A percentile compares a stretch with the other conserved stretches of the same genome.
phyloP scores from a whole-genome alignment of 495 filamentous ascomycete genomes.

The Friedmanniomyces simplex region DNA sequence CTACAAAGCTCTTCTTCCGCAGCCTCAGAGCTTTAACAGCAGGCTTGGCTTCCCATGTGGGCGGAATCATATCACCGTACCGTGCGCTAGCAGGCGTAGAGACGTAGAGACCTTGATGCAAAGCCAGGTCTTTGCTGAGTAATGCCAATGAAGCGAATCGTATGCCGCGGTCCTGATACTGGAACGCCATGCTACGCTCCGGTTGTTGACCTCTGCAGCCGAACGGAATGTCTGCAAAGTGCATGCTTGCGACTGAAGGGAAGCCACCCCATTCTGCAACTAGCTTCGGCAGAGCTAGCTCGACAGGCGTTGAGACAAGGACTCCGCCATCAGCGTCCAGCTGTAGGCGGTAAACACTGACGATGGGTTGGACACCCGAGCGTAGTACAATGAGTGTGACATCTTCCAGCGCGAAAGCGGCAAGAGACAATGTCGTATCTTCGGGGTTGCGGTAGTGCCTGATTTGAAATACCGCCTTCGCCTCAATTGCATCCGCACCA shows the following conservation, averaged over 20 bases:
- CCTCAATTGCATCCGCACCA: constrained; percentile 17
- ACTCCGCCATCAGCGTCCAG: neutral
- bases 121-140: neutral
- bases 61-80: neutral
- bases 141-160: neutral
- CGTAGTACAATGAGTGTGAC: constrained; percentile 7
- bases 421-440: constrained; percentile 15
- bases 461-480: constrained; percentile 31
- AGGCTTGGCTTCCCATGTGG: constrained; percentile 9
- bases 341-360: neutral
- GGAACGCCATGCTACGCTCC: neutral
- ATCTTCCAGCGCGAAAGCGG: constrained; percentile 22
- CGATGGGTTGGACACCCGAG: neutral
- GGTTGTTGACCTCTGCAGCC: neutral
- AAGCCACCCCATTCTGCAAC: neutral
- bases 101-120: neutral
- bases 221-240: neutral
- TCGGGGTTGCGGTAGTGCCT: constrained; percentile 37
- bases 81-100: neutral
- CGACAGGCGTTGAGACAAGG: neutral
- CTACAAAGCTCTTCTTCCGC: constrained; percentile 1
- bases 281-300: neutral
- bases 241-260: neutral
- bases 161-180: neutral
- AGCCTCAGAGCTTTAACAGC: neutral